These are phyloP conservation scores for Thuja plicata DNA, from an alignment of 83 land plant species.

Conservation along the genomic window DNA sequence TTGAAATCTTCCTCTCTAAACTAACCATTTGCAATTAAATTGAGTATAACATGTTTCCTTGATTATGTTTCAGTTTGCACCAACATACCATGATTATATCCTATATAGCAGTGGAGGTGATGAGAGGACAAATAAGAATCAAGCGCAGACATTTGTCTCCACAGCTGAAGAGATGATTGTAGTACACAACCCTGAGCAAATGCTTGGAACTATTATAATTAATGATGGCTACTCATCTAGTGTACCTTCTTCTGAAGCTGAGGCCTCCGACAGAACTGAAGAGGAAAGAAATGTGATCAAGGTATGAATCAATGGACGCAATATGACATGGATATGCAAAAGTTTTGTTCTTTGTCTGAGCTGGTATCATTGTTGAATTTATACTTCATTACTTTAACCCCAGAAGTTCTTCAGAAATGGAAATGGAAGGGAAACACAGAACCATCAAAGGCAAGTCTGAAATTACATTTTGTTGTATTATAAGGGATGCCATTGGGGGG, in stretches of 20 bases:
- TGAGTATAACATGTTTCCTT: neutral
- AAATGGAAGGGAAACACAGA: neutral
- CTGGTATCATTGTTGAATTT: neutral
- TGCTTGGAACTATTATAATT: neutral
- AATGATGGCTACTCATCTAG: neutral
- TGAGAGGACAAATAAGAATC: constrained; percentile 11
- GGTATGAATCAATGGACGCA: neutral
- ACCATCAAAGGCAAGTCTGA: neutral
- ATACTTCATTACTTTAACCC: neutral
- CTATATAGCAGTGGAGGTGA: constrained; percentile 18
- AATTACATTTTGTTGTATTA: neutral
- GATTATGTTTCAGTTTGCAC: constrained; percentile 17
- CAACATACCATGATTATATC: constrained; percentile 17
- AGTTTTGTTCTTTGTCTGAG: neutral
- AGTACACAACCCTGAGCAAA: neutral
- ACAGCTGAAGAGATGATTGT: constrained; percentile 8
- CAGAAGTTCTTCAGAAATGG: neutral
- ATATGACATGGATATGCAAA: neutral
- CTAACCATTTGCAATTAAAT: neutral
- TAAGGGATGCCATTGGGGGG: neutral
- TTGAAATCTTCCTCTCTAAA: neutral
- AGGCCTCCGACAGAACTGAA: neutral
- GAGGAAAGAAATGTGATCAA: neutral
- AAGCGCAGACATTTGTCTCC: neutral
- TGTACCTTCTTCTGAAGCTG: constrained; percentile 8